Conservation (phyloP, 2,329 filamentous ascomycete species). For the Fusarium papillatum region DNA sequence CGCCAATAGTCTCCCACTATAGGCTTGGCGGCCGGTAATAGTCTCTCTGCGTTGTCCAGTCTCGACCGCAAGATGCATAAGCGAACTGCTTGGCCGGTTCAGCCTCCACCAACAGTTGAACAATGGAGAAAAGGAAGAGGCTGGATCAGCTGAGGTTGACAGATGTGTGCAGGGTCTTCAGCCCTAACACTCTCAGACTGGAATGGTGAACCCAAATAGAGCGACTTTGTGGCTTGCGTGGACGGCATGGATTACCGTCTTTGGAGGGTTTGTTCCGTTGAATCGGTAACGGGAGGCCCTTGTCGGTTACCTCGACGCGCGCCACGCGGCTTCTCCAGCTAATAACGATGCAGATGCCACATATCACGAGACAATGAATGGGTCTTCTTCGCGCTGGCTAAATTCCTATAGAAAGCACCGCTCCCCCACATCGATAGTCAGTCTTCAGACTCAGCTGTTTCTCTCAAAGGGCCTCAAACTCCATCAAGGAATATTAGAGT, state of each 20-base stretch:
- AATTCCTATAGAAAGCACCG: not conserved
- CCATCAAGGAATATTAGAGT: not conserved
- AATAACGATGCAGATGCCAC: not conserved
- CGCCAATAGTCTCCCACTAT: slow-evolving; percentile 16
- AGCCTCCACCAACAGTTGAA: slow-evolving; percentile 5
- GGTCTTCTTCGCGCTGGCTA: not conserved
- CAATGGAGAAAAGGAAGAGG: not conserved
- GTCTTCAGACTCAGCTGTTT: not conserved
- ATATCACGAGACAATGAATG: not conserved
- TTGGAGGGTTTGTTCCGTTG: not conserved
- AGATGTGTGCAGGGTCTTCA: not conserved
- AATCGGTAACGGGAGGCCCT: not conserved
- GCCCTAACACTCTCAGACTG: not conserved
- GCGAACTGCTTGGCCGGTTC: not conserved
- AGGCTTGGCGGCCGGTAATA: slow-evolving; percentile 15
- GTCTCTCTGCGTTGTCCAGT: not conserved
- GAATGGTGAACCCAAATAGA: not conserved
- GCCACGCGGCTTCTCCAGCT: not conserved
- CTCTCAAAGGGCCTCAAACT: not conserved
- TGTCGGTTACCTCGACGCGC: not conserved
- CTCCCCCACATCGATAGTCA: not conserved
- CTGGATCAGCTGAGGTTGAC: slow-evolving; percentile 3
- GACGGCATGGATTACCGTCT: not conserved
- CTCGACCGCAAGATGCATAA: slow-evolving; percentile 13
- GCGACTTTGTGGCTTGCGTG: slow-evolving; percentile 18